Conservation (phyloP, 495 filamentous ascomycete species). For the Penicillium lividum region DNA sequence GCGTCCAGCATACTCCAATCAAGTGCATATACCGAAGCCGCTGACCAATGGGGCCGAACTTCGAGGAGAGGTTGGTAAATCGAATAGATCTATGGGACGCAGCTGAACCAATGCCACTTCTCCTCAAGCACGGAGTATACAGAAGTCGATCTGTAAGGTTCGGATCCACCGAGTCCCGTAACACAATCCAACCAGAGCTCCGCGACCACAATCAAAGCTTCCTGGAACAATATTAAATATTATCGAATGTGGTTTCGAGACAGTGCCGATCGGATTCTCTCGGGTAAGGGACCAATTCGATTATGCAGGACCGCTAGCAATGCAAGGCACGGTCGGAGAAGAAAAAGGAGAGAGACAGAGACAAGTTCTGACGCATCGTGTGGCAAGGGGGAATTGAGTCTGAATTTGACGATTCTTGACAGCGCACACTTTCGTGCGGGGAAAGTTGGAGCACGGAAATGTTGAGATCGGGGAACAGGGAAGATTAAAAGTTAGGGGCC, state of each 20-base stretch:
- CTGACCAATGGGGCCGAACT: constrained; percentile 14
- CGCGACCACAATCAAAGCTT: not conserved
- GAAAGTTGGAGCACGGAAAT: constrained; percentile 3
- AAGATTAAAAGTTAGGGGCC: not conserved
- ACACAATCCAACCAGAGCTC: constrained; percentile 1
- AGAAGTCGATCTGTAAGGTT: constrained; percentile 1
- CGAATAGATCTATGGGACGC: not conserved
- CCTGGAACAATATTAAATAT: not conserved
- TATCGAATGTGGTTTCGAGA: not conserved
- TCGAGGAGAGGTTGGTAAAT: not conserved
- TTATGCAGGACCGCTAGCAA: constrained; percentile 25
- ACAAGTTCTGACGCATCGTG: not conserved
- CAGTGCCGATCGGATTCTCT: constrained; percentile 1
- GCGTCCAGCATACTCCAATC: constrained; percentile 37
- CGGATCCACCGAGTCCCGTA: not conserved
- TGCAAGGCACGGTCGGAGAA: constrained; percentile 31
- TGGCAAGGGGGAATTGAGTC: constrained; percentile 1
- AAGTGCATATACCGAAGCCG: constrained; percentile 22
- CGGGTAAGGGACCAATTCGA: not conserved
- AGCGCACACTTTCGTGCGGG: constrained; percentile 1
- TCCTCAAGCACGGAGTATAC: not conserved
- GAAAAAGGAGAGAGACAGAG: constrained; percentile 20
- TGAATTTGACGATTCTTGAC: constrained; percentile 4
- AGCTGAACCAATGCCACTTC: not conserved
- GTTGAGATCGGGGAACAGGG: not conserved